Evolutionary conservation across 768 basidiomycete genomes (phyloP).

Genomic region (Amanita inopinata): DNA sequence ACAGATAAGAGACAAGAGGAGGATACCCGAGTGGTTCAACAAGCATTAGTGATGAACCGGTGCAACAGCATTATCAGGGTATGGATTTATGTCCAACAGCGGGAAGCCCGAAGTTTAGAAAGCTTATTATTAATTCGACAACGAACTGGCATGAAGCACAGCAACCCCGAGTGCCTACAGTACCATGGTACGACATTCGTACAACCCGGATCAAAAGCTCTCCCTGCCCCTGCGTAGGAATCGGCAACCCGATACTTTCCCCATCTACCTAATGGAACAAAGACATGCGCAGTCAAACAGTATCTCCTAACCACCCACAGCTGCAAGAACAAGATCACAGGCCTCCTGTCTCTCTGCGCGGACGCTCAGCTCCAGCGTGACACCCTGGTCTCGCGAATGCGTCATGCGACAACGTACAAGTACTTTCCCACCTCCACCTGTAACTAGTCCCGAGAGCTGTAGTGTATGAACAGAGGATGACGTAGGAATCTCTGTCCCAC

Average conservation of each 20-base stretch:
- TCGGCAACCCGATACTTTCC: no score
- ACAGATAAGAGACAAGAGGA: slow-evolving; percentile 3
- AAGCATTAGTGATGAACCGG: background rate
- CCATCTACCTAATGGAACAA: no score
- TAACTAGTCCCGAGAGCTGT: slow-evolving; percentile 84
- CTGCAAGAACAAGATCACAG: slow-evolving; percentile 80
- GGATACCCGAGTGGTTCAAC: slow-evolving; percentile 1
- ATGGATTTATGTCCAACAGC: background rate
- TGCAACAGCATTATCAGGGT: background rate
- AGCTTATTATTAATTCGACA: slow-evolving; percentile 12
- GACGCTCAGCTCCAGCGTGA: slow-evolving; percentile 85
- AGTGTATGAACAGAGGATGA: slow-evolving; percentile 88
- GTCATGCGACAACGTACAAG: slow-evolving; percentile 95
- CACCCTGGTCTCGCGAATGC: slow-evolving; percentile 79
- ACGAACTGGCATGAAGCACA: no score
- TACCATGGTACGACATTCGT: no score
- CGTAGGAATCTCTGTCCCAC: slow-evolving; percentile 77
- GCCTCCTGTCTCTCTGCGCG: slow-evolving; percentile 86
- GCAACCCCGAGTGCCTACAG: no score
- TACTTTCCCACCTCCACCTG: slow-evolving; percentile 93
- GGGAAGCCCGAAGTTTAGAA: no score
- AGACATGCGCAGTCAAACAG: slow-evolving; percentile 1
- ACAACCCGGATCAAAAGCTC: no score
- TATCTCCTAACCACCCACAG: slow-evolving; percentile 57
- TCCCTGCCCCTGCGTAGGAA: no score